Conservation (phyloP, 805 yeast species). For the Cyberlindnera euphorbiae region DNA sequence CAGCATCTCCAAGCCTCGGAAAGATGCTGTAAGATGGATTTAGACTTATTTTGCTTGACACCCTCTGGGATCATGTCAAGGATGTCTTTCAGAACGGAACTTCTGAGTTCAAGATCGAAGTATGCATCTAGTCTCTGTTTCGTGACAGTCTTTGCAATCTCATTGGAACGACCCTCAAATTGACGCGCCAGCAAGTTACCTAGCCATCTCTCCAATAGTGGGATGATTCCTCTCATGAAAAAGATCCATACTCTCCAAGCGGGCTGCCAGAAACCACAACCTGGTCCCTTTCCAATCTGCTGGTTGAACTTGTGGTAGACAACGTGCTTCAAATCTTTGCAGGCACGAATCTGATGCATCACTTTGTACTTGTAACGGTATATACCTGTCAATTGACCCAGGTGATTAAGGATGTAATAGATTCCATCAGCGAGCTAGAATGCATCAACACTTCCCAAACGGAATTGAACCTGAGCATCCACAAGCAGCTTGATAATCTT, state of each 20-base stretch:
- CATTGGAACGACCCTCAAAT: conserved; percentile 93
- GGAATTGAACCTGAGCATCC: conserved; percentile 88
- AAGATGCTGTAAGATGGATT: conserved; percentile 84
- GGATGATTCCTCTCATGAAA: conserved; percentile 87
- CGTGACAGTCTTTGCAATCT: conserved; percentile 88
- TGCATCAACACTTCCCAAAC: conserved; percentile 88
- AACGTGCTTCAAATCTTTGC: conserved; percentile 92
- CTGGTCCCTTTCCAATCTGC: conserved; percentile 95
- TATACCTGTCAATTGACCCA: conserved; percentile 95
- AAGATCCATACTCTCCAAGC: conserved; percentile 97
- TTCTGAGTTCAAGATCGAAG: conserved; percentile 87
- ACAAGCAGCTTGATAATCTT: conserved; percentile 81
- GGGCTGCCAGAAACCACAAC: conserved; percentile 99
- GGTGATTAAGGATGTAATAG: conserved; percentile 82
- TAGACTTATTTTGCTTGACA: conserved; percentile 78
- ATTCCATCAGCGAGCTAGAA: conserved; percentile 94
- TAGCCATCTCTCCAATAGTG: conserved; percentile 90
- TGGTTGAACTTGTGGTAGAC: conserved; percentile 80
- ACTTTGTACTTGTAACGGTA: conserved; percentile 95
- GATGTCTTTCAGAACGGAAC: conserved; percentile 93
- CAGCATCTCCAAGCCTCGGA: conserved; percentile 99
- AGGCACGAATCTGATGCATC: conserved; percentile 96
- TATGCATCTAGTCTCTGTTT: conserved; percentile 95
- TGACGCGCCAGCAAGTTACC: conserved; percentile 89
- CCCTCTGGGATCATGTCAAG: conserved; percentile 97